A percentile compares a stretch with the other conserved stretches of the same genome.
Conservation (phyloP, 2,329 filamentous ascomycete genomes). For the Sarocladiaceae sp. region DNA sequence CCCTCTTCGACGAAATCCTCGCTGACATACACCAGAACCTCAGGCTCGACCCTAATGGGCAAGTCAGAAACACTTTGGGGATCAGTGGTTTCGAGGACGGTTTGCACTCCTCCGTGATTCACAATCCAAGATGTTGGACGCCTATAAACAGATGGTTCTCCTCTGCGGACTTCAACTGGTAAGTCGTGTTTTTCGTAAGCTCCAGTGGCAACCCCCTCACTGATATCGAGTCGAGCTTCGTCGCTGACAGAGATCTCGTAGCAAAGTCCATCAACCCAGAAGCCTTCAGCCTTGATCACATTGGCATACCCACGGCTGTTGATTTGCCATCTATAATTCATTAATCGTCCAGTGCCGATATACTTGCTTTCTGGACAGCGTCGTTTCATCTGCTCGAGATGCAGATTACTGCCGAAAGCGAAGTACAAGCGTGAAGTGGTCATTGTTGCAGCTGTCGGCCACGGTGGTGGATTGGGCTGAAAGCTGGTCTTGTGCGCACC, state of each 20-base stretch:
- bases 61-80: conserved; percentile 14
- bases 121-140: conserved; percentile 34
- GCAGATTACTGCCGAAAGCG: conserved; percentile 43
- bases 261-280: conserved; percentile 36
- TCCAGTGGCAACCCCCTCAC: conserved; percentile 35
- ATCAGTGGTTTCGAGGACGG: conserved; percentile 19
- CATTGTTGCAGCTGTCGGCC: conserved; percentile 1
- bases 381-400: conserved; percentile 38
- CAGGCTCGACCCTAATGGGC: conserved; percentile 21
- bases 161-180: conserved; percentile 27
- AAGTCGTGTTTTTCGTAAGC: conserved; percentile 33
- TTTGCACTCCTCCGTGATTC: conserved; percentile 27
- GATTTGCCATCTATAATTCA: conserved; percentile 39
- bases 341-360: conserved; percentile 34
- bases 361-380: conserved; percentile 37
- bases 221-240: conserved; percentile 34
- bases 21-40: conserved; percentile 38
- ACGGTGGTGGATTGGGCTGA: neutral
- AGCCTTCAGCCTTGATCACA: conserved; percentile 27
- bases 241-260: conserved; percentile 33
- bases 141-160: conserved; percentile 27
- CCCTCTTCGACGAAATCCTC: conserved; percentile 27
- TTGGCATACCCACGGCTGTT: conserved; percentile 44
- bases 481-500: neutral
- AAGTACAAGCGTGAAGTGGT: conserved; percentile 34